Evolutionary conservation across 2,329 filamentous ascomycete genomes (phyloP), one percentile per base, ranked within the genome.

Genomic region (Venturia aucupariae): DNA sequence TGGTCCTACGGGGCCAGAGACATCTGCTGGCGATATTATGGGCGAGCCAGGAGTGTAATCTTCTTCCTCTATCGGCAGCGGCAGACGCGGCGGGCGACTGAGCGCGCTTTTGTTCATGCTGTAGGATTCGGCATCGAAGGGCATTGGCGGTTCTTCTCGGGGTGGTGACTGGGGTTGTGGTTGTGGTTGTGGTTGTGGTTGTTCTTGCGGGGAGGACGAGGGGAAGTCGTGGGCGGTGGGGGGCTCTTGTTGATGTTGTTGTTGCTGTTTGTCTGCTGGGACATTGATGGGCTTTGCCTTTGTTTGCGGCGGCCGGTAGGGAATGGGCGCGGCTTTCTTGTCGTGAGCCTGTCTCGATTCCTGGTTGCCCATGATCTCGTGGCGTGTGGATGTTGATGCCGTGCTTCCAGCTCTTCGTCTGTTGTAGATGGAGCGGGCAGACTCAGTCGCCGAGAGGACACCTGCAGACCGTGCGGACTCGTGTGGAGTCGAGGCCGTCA

Each of bases 21-120:
- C 65, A 73, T 90, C 88, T 35, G 86, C 81, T 1, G 91, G 84
- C 7, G 88, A 86, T 67, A 93, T 84, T 68, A 96, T 93, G 63
- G 93, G 93, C 55, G 92, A 97, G 32, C 92, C 92, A 1, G 93
- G 93, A 0, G 89, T 91, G 70, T 94, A 88, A 17, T 90, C 84
- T 74, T 96, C 92, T 79, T 97, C 90, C 71, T 95, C 92, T 70
- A 97, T 97, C 64, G 93, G 92, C 66, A 97, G 84, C 65, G 93
- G 93, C 71, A 97, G 81, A 66, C 93, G 88, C 61, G 93, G 93
- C 57, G 93, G 93, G n/a, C 89, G 83, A 65, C 82, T 76, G 77
- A 79, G 80, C 3, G 46, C 46, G 22, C 22, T 75, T 82, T 74
- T 70, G 75, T 68, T 32, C n/a, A 63, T 46, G 30, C 27, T 46